Evolutionary conservation across 495 filamentous ascomycete genomes (phyloP).

Genomic region (Aspergillus ostianus): DNA sequence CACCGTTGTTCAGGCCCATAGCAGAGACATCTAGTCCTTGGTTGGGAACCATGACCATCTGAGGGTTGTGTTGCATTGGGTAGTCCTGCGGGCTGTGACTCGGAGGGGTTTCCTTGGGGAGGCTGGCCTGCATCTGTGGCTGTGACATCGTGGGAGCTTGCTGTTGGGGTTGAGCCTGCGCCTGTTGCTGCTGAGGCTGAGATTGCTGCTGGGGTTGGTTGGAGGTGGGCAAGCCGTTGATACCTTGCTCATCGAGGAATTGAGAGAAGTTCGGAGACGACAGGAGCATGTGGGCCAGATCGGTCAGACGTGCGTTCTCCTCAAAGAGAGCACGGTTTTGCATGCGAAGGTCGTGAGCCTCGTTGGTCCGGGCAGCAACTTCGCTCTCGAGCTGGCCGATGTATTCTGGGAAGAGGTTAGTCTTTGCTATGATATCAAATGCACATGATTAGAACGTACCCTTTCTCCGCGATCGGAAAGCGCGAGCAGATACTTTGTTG

Average conservation of each 20-base stretch:
- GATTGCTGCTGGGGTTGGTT: slow-evolving; percentile 34
- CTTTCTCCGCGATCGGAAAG: slow-evolving; percentile 93
- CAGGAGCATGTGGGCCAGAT: slow-evolving; percentile 78
- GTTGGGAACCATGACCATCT: slow-evolving; percentile 75
- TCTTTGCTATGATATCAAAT: not conserved
- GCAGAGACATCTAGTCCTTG: slow-evolving; percentile 64
- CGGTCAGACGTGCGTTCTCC: slow-evolving; percentile 75
- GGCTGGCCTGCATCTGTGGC: slow-evolving; percentile 27
- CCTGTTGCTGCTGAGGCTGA: slow-evolving; percentile 29
- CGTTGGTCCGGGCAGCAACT: slow-evolving; percentile 67
- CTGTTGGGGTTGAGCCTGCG: slow-evolving; percentile 35
- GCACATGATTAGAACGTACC: slow-evolving; percentile 54
- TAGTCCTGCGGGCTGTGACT: slow-evolving; percentile 51
- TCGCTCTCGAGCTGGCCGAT: slow-evolving; percentile 89
- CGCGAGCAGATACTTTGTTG: slow-evolving; percentile 97
- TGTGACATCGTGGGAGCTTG: slow-evolving; percentile 26
- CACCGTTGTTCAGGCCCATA: slow-evolving; percentile 52
- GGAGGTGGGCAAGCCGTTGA: slow-evolving; percentile 42
- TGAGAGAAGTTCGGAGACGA: slow-evolving; percentile 81
- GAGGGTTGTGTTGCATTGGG: slow-evolving; percentile 57
- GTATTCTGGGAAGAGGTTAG: slow-evolving; percentile 63
- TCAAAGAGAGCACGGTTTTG: slow-evolving; percentile 73
- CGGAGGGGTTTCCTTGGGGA: slow-evolving; percentile 63
- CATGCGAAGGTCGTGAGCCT: slow-evolving; percentile 66
- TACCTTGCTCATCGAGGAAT: slow-evolving; percentile 72